A percentile compares a stretch with the other conserved stretches of the same genome.
Conservation (phyloP, 106 monocot species). For the Hemerocallis citrina region DNA sequence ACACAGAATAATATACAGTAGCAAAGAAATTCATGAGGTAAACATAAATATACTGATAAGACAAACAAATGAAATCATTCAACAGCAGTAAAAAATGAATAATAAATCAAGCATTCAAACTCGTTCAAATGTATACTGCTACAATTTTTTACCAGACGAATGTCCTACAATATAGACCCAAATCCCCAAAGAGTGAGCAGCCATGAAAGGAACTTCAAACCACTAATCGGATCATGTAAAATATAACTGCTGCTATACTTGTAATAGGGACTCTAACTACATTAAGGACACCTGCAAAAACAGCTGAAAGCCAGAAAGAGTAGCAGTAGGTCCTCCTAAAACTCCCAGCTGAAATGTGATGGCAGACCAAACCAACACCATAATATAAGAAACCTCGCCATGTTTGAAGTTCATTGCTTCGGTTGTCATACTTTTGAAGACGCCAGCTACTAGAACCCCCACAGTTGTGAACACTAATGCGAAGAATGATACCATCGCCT, state of each 20-base stretch:
- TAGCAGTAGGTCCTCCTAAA: conserved; percentile 66
- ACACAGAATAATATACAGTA: no score
- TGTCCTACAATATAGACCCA: conserved; percentile 74
- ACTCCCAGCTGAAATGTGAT: conserved; percentile 88
- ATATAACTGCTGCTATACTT: conserved; percentile 64
- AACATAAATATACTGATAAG: no score
- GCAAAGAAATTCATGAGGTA: no score
- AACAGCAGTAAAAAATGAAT: no score
- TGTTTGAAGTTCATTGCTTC: conserved; percentile 56
- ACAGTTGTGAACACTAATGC: conserved; percentile 74
- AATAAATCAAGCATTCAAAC: no score
- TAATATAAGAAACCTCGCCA: conserved; percentile 48
- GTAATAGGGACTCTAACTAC: conserved; percentile 88
- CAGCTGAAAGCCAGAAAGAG: conserved; percentile 86
- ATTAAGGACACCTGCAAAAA: conserved; percentile 89
- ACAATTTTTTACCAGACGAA: conserved; percentile 14
- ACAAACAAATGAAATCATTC: no score
- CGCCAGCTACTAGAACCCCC: conserved; percentile 42
- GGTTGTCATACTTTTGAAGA: conserved; percentile 48
- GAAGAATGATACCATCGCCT: conserved; percentile 72
- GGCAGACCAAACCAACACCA: conserved; percentile 75
- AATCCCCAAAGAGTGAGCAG: conserved; percentile 95
- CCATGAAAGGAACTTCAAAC: conserved; percentile 80
- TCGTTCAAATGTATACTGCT: no score
- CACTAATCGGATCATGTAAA: conserved; percentile 88